A percentile compares a stretch with the other conserved stretches of the same genome.
Evolutionary conservation across 306 rosid genomes (phyloP).

Genomic region (Carpinus viminea): DNA sequence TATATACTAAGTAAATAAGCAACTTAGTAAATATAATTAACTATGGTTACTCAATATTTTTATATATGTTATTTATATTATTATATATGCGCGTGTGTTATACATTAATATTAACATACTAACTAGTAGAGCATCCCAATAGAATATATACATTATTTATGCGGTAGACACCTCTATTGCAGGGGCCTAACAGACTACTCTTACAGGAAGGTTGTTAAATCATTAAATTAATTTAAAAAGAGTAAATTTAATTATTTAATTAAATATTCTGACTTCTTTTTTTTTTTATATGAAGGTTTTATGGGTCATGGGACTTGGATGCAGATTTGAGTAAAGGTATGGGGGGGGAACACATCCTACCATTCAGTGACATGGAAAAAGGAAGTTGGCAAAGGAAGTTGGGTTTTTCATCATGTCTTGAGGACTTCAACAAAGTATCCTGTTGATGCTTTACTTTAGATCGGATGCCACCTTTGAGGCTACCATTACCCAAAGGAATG

Average conservation of each 20-base stretch:
- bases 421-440: conserved; percentile 60
- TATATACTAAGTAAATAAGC: no score
- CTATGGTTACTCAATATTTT: no score
- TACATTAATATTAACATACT: no score
- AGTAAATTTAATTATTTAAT: no score
- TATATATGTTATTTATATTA: no score
- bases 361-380: conserved; percentile 56
- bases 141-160: no score
- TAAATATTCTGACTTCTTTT: no score
- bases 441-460: conserved; percentile 65
- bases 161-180: no score
- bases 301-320: conserved; percentile 55
- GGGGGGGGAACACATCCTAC: conserved; percentile 41
- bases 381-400: conserved; percentile 47
- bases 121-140: no score
- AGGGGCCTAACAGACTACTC: conserved; percentile 21
- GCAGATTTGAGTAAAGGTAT: conserved; percentile 21
- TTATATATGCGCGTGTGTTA: no score
- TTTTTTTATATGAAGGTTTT: conserved; percentile 10
- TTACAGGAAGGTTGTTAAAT: conserved; percentile 33
- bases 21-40: no score
- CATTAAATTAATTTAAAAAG: no score
- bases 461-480: conserved; percentile 57
- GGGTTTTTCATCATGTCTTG: conserved; percentile 57
- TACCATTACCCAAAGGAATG: conserved; percentile 61